Conservation (phyloP, 768 basidiomycete genomes). For the Podaxis sp. region DNA sequence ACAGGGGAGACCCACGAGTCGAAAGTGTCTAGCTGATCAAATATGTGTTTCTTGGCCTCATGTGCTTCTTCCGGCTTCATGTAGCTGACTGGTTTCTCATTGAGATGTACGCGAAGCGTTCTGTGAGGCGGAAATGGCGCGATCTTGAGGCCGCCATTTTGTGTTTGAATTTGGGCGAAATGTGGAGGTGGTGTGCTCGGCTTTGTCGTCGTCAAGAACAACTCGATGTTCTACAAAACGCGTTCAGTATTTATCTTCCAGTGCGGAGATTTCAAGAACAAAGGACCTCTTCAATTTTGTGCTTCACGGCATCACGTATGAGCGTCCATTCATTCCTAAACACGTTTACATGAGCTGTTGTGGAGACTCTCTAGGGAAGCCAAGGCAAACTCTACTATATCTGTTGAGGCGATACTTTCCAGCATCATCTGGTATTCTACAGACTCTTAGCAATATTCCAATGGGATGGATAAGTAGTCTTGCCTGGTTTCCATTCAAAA, state of each 20-base stretch:
- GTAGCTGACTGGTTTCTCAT: slow-evolving; percentile 54
- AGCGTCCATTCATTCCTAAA: slow-evolving; percentile 67
- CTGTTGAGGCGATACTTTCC: slow-evolving; percentile 62
- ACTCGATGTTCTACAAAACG: slow-evolving; percentile 44
- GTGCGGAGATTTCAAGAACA: slow-evolving; percentile 17
- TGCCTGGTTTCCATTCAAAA: slow-evolving; percentile 17
- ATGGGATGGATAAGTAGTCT: neutral
- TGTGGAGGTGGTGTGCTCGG: slow-evolving; percentile 36
- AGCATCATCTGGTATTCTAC: slow-evolving; percentile 61
- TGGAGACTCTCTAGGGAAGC: slow-evolving; percentile 8
- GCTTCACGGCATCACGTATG: slow-evolving; percentile 71
- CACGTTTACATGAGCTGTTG: slow-evolving; percentile 15
- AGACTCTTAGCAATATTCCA: slow-evolving; percentile 2
- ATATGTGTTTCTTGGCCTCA: slow-evolving; percentile 55
- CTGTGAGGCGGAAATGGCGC: slow-evolving; percentile 73
- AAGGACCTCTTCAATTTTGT: slow-evolving; percentile 64
- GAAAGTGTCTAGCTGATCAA: slow-evolving; percentile 68
- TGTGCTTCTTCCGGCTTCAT: slow-evolving; percentile 64
- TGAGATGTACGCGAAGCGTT: slow-evolving; percentile 45
- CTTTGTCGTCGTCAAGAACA: slow-evolving; percentile 44
- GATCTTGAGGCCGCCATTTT: slow-evolving; percentile 62
- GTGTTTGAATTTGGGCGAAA: slow-evolving; percentile 43
- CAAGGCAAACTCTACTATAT: slow-evolving; percentile 56
- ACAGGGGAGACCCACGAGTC: slow-evolving; percentile 54
- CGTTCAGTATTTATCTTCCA: slow-evolving; percentile 14